Evolutionary conservation across 31 red algal species (phyloP), one percentile per base, ranked within the genome.

Genomic region (Bonnemaisonia californica): DNA sequence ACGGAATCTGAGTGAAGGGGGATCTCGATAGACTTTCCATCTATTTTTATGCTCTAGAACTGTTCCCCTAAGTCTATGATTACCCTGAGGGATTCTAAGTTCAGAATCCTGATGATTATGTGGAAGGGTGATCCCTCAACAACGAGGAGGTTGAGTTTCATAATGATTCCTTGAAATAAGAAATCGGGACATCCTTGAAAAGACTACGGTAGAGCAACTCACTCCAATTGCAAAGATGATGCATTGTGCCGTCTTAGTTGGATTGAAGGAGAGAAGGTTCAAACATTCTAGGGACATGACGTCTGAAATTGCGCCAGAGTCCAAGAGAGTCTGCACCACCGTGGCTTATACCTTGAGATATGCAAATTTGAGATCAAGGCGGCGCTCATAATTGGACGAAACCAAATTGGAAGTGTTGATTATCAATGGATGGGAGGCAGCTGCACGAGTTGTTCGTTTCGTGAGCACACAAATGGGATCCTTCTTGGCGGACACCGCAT

Each of bases 271-370:
- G 1, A 81, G 33, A 31, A n/a, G 28, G 26, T 84, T 47, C 40
- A 41, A 41, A 21, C 60, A 26, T 37, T 63, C 18, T n/a, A 35
- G 3, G 1, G 80, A 84, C 1, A 84, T 62, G 24, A 84, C 12
- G 57, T 74, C 47, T 21, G 68, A 34, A 28, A 65, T 58, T 21
- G 54, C 68, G 4, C 67, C 68, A 32, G 68, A 45, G 36, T 84
- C 80, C 18, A 72, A 47, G 1, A 84, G 31, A 5, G 31, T 68
- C 26, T 11, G 40, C 16, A 39, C 54, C 8, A 73, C 31, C 19
- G 54, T 84, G 4, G 54, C 68, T 11, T 48, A 84, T 1, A 84
- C 28, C 56, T 62, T 63, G 4, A 42, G 3, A 24, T 36, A 16
- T 7, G 47, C 66, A 18, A 74, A 16, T 16, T 51, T 16, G 45